Evolutionary conservation across 2,329 filamentous ascomycete species (phyloP).

Genomic region (Bisporella sp.): DNA sequence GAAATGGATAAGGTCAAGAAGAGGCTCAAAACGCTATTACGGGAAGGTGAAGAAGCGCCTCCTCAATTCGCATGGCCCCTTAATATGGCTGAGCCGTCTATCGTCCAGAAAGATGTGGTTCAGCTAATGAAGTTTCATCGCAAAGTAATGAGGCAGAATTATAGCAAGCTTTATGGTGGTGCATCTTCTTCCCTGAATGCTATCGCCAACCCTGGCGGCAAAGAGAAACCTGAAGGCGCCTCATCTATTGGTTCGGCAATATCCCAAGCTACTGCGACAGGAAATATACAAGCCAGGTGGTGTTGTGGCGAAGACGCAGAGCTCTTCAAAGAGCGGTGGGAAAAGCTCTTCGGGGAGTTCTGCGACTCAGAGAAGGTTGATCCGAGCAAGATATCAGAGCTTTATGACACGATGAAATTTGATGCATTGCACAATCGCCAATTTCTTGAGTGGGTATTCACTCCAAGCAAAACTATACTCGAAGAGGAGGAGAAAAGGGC

Average conservation of each 20-base stretch:
- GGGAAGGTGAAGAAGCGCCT: conserved; percentile 88
- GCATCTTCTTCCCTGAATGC: conserved; percentile 56
- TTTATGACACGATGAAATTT: conserved; percentile 99
- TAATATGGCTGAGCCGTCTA: conserved; percentile 87
- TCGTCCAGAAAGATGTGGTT: conserved; percentile 86
- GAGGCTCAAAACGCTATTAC: conserved; percentile 87
- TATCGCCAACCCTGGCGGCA: conserved; percentile 43
- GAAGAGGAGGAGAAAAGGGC: conserved; percentile 53
- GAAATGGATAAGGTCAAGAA: conserved; percentile 99
- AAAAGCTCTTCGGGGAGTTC: conserved; percentile 95
- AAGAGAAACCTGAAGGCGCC: conserved; percentile 25
- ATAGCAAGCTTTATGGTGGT: conserved; percentile 65
- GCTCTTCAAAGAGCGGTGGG: conserved; percentile 94
- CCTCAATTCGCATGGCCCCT: conserved; percentile 97
- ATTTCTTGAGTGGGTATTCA: conserved; percentile 97
- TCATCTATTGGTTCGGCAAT: conserved; percentile 39
- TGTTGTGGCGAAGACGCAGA: conserved; percentile 94
- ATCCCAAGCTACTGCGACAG: conserved; percentile 55
- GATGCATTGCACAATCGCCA: conserved; percentile 94
- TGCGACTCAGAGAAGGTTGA: conserved; percentile 97
- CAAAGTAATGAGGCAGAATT: conserved; percentile 91
- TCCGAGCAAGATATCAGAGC: conserved; percentile 95
- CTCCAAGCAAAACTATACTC: conserved; percentile 71
- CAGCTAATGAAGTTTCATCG: conserved; percentile 98
- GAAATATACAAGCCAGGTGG: conserved; percentile 81